Base-by-base conservation (phyloP, 306 rosid genomes). In the Quercus glauca region DNA sequence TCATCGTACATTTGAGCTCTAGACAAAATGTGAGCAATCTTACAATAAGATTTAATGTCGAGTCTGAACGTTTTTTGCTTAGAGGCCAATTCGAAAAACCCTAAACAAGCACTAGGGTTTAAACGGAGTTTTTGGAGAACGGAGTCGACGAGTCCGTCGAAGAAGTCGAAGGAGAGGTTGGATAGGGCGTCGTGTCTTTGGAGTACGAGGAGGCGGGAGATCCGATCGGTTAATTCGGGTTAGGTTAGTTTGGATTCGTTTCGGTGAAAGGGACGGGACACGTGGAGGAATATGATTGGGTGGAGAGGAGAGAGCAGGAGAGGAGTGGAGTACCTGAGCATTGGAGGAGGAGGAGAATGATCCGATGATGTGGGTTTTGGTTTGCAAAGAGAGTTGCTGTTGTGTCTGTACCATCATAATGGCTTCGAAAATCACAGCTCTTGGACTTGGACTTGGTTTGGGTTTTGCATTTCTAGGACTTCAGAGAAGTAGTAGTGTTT, bases 161-260 rank as follows among this genome's bases (percentile, higher is more conserved):
- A 87, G 84, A 84, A 87, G 4, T 69, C 76, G 69, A 90, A 89
- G 37, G 87, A 78, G 74, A 91, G 88, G 18, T 77, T 77, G 75
- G 19, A 18, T 49, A 92, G 83, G 58, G 92, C 90, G 43, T 90
- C 77, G 76, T 76, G 79, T 11, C 98, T 92, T 55, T 76, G 78
- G 76, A 87, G 97, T 72, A 92, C 78, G 65, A 92, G 87, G 78
- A 94, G 91, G 64, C 89, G 92, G 77, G 92, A 21, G 79, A 94
- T 91, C 31, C 90, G 90, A 52, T 88, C 84, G 49, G 85, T 61
- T 59, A 90, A 43, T n/a, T 86, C 83, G 49, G 94, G 78, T 11
- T 69, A 73, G 5, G 78, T 81, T 21, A 87, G 89, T 74, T 83
- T 86, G 84, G 61, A 79, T 77, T 91, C 88, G 85, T 87, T 87